Evolutionary conservation across 352 stramenopile genomes (phyloP), one percentile per base, ranked within the genome.

Genomic region (Globisporangium rhizosaccharum): DNA sequence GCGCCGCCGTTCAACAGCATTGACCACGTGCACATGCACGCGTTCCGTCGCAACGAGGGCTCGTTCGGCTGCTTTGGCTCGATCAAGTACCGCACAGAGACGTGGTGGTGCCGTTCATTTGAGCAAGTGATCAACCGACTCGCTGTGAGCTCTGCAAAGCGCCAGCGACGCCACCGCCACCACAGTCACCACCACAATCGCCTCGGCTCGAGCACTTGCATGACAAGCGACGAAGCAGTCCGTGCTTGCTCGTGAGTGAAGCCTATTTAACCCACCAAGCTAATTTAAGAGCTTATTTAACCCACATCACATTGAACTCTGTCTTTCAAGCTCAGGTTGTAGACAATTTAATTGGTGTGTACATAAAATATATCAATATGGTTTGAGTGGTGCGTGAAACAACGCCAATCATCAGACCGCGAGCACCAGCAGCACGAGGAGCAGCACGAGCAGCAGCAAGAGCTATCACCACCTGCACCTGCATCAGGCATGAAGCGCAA

Each of bases 1-100:
- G 84, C 75, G 23, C 85, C 85, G 11, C 85, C 85, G 18, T 95
- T 95, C 66, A 95, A 95, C 73, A 92, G 81, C 64, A 95, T 95
- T 63, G 85, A 95, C 66, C 85, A 95, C 66, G 82, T 95, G 44
- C 85, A 95, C 75, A 93, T 95, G 83, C 85, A 95, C 67, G 83
- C 82, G 18, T 93, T 95, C 57, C 77, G 75, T 17, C 79, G 68
- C 47, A 71, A 72, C 57, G 73, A 79, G 17, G 63, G 82, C 46
- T 68, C 75, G 26, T 82, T 88, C 44, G 76, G 82, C 28, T 85
- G 72, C 53, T 67, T 92, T 9, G 79, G 81, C 14, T 72, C 76
- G 14, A 89, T 94, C 61, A 94, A 94, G 71, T 94, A 92, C 67
- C 76, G 76, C 51, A 94, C 83, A 1, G 78, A 86, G 54, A 93